Percentiles rank a stretch among this genome's conserved stretches.
Conservation (phyloP, 1,284 basidiomycete genomes). For the Ceratobasidium sp. region DNA sequence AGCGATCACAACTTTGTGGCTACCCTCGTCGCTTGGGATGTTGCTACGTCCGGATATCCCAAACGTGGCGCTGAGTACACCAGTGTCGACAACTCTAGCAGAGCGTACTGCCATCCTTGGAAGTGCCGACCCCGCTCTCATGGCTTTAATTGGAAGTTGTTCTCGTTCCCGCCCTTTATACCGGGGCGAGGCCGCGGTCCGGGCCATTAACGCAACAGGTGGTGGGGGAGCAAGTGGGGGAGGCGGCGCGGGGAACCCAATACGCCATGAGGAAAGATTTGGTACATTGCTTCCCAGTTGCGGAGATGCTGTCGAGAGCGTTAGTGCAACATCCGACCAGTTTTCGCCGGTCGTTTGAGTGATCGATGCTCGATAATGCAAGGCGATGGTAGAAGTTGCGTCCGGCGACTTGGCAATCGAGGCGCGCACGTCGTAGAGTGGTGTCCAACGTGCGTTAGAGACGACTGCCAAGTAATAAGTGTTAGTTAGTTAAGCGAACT, state of each 20-base stretch:
- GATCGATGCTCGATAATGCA: slow-evolving; percentile 53
- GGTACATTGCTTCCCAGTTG: slow-evolving; percentile 50
- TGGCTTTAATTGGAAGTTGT: too few species aligned
- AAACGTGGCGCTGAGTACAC: slow-evolving; percentile 50
- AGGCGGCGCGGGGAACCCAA: slow-evolving; percentile 5
- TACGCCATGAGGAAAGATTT: slow-evolving; percentile 25
- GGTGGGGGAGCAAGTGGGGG: neutral
- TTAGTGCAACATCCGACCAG: slow-evolving; percentile 51
- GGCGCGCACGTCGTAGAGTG: slow-evolving; percentile 53
- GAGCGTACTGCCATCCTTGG: slow-evolving; percentile 6
- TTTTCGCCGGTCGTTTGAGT: slow-evolving; percentile 52
- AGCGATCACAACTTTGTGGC: slow-evolving; percentile 50
- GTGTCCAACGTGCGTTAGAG: slow-evolving; percentile 51
- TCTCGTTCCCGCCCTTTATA: too few species aligned
- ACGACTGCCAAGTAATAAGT: slow-evolving; percentile 48
- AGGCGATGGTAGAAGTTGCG: slow-evolving; percentile 41
- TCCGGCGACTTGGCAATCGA: slow-evolving; percentile 51
- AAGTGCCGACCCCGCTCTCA: neutral
- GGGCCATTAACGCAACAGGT: neutral
- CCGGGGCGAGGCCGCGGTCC: too few species aligned
- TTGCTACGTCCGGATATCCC: slow-evolving; percentile 48
- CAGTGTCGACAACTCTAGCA: slow-evolving; percentile 29
- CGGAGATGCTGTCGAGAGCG: too few species aligned
- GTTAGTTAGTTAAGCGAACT: neutral
- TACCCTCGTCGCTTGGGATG: slow-evolving; percentile 50